Base-by-base conservation (phyloP, 108 stramenopile species). In the Skeletonema marinoi region DNA sequence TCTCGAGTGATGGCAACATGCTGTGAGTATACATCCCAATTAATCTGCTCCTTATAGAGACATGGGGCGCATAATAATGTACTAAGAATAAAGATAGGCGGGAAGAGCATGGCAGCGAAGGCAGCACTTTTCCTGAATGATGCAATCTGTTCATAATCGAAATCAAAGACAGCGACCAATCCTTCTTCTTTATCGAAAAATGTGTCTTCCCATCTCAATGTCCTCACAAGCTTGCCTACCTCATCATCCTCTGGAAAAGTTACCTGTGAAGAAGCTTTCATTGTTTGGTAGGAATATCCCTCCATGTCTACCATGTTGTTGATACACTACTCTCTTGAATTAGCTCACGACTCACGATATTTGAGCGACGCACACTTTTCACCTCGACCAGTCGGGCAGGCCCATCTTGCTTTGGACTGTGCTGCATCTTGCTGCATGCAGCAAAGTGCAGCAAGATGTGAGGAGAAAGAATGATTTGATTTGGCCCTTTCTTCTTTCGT, bases 1-100 rank as follows among this genome's bases (percentile, higher is more conserved):
- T 87, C 79, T 51, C 64, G 66, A 11, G 86, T 87, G 17, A 87
- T 63, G 48, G 82, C 78, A 14, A 86, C 71, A 58, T 86, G 85
- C 54, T 80, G 78, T 6, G 84, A 60, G 9, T 65, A n/a, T 30
- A 63, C 77, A 35, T 67, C 12, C 66, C 78, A 78, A 14, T 69
- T 32, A 1, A 85, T 56, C 17, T 80, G 65, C 25, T 36, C 51
- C 38, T 32, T 41, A 32, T 74, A 61, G 14, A 63, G 65, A 35
- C 77, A 83, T 7, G 75, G 71, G 7, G 3, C 3, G 25, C 59
- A 21, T 13, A 35, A 36, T 42, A 44, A 31, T 41, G 25, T 16
- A 46, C 19, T 12, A 30, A 42, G 17, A 46, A 75, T 21, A 33
- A 76, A 61, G 9, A 70, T 36, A 33, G 46, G n/a, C 29, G 66